A percentile compares a stretch with the other conserved stretches of the same genome.
Evolutionary conservation across 345 rosid species (phyloP).

Genomic region (Eucalyptus marginata): DNA sequence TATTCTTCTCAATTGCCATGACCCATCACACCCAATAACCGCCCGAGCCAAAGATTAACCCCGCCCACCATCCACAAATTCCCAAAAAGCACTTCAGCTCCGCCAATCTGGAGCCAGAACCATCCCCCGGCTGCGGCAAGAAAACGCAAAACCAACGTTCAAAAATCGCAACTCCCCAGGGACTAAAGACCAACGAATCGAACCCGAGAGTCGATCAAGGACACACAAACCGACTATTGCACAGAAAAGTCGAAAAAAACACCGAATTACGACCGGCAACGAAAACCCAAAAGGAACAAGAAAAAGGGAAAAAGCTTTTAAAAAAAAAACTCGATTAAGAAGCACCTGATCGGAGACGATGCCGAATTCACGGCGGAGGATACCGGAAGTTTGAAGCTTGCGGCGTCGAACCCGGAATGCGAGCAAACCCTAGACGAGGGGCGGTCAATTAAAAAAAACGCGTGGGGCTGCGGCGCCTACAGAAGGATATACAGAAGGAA

Average conservation of each 20-base stretch:
- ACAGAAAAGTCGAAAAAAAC: not conserved
- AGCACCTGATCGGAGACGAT: constrained; percentile 51
- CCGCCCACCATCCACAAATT: not conserved
- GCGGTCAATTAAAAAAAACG: not conserved
- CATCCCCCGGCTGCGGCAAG: not conserved
- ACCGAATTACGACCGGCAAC: not conserved
- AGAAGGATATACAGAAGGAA: not conserved
- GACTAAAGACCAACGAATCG: not conserved
- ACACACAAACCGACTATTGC: not conserved
- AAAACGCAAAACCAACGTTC: constrained; percentile 25
- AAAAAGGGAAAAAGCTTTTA: not conserved
- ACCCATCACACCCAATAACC: not conserved
- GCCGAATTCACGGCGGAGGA: constrained; percentile 54
- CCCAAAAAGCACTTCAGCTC: not conserved
- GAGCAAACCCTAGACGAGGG: not conserved
- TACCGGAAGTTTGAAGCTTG: not conserved
- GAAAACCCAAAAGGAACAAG: not conserved
- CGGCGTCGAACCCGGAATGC: not conserved
- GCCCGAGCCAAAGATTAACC: not conserved
- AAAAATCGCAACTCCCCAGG: not conserved
- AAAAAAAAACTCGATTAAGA: not conserved
- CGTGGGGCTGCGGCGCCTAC: not conserved
- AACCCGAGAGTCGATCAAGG: not conserved
- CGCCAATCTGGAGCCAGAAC: not conserved
- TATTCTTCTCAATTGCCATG: constrained; percentile 98